Conservation (phyloP, 306 rosid genomes). For the Acmispon strigosus region DNA sequence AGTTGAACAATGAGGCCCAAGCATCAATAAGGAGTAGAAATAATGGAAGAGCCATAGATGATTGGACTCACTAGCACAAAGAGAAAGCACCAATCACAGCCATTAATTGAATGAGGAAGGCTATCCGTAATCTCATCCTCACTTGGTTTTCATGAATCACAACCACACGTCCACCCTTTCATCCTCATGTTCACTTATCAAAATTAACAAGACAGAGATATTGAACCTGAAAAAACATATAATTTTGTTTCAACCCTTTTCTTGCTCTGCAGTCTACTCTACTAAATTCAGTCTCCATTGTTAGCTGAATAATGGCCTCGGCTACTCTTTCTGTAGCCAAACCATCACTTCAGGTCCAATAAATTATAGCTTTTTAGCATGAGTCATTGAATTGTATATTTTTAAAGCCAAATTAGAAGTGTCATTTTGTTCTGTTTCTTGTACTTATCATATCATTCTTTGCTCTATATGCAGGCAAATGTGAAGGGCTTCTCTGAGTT, state of each 20-base stretch:
- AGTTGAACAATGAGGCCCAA: background rate
- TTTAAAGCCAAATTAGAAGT: background rate
- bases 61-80: background rate
- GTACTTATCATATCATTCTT: too few relatives aligned
- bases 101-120: constrained; percentile 44
- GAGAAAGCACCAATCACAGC: constrained; percentile 29
- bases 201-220: constrained; percentile 3
- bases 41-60: background rate
- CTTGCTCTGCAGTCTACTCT: background rate
- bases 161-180: constrained; percentile 21
- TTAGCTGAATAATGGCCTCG: constrained; percentile 55
- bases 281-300: background rate
- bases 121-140: constrained; percentile 66
- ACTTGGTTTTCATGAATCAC: constrained; percentile 29
- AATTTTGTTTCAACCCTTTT: background rate
- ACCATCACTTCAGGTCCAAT: constrained; percentile 61
- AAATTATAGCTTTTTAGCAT: background rate
- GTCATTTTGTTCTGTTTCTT: too few relatives aligned
- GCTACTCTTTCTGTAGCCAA: constrained; percentile 74
- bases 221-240: background rate
- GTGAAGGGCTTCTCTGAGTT: constrained; percentile 64
- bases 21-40: background rate
- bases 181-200: background rate
- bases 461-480: constrained; percentile 38
- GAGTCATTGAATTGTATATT: too few relatives aligned